Percentiles rank a stretch among this genome's conserved stretches.
These are phyloP conservation scores for Oenanthe sinensis DNA, from an alignment of 129 eudicot species.

Conservation along the genomic window DNA sequence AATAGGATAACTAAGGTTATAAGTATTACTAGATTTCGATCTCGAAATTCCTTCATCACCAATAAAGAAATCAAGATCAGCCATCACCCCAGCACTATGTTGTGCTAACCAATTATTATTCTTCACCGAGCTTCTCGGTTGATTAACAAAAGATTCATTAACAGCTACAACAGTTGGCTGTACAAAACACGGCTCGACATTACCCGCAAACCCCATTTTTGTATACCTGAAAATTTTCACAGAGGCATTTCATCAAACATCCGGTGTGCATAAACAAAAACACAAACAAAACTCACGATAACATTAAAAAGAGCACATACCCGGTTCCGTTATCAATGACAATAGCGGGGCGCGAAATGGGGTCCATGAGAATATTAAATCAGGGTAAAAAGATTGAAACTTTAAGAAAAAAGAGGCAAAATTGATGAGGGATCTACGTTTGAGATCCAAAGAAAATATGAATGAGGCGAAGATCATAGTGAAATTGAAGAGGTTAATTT, in stretches of 20 bases:
- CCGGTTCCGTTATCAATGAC: conserved; percentile 98
- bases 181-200: conserved; percentile 83
- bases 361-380: conserved; percentile 48
- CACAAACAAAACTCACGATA: background rate
- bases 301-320: conserved; percentile 22
- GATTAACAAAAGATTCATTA: conserved; percentile 79
- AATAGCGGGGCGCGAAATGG: conserved; percentile 88
- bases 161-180: conserved; percentile 83
- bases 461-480: conserved; percentile 53
- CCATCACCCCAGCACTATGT: conserved; percentile 94
- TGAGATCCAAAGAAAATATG: conserved; percentile 49
- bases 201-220: conserved; percentile 97
- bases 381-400: background rate
- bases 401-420: conserved; percentile 1
- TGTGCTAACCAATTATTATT: conserved; percentile 70
- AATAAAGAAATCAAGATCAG: conserved; percentile 88
- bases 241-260: conserved; percentile 13
- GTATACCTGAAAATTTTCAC: conserved; percentile 53
- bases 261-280: conserved; percentile 4
- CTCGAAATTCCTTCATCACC: conserved; percentile 85
- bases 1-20: conserved; percentile 73
- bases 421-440: conserved; percentile 34
- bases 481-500: conserved; percentile 11
- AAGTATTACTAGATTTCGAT: conserved; percentile 63
- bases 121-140: conserved; percentile 51